Percentiles rank a stretch among this genome's conserved stretches.
These are phyloP conservation scores for Podila verticillata DNA, from an alignment of 192 early-diverging fungal species.

Conservation along the genomic window DNA sequence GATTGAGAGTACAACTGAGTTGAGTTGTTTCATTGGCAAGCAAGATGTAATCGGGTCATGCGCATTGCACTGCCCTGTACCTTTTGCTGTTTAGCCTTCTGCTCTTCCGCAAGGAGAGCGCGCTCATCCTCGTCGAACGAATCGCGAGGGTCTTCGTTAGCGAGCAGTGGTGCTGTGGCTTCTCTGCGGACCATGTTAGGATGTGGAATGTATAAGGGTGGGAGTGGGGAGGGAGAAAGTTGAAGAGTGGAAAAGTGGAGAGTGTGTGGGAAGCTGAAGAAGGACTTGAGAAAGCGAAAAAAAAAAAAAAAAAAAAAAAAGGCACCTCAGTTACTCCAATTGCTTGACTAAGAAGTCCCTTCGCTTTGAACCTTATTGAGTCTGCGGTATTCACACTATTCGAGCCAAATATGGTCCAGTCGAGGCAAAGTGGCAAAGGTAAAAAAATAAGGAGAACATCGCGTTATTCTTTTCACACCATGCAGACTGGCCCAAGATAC, in stretches of 20 bases:
- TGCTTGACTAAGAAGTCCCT: too few species aligned
- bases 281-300: background rate
- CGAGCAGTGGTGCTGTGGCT: constrained; percentile 30
- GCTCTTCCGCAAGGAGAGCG: background rate
- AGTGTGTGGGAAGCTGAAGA: background rate
- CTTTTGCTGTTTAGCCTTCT: background rate
- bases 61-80: background rate
- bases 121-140: constrained; percentile 15
- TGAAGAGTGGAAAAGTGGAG: background rate
- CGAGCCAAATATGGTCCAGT: too few species aligned
- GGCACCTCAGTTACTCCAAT: too few species aligned
- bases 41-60: background rate
- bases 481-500: too few species aligned
- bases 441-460: too few species aligned
- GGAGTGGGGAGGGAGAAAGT: background rate
- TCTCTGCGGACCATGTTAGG: constrained; percentile 19
- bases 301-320: too few species aligned
- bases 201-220: background rate
- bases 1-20: background rate
- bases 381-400: too few species aligned
- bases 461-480: too few species aligned
- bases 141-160: constrained; percentile 16
- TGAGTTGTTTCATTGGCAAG: background rate
- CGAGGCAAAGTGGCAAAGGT: too few species aligned
- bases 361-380: too few species aligned